phyloP scores from a whole-genome alignment of 352 stramenopile species.

The Phytophthora sp. region DNA sequence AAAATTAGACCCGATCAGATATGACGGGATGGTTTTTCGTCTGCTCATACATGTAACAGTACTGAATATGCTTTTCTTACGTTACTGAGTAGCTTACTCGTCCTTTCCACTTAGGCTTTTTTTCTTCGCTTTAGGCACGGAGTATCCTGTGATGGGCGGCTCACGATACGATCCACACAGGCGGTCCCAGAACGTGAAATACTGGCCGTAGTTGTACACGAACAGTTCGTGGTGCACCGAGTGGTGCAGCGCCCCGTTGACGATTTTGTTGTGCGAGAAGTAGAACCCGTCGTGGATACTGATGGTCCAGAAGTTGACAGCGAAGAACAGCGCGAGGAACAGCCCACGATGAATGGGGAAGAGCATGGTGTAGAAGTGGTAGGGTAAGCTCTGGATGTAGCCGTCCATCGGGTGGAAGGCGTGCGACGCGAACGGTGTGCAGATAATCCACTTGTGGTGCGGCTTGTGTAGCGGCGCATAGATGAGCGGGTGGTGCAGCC shows the following conservation, averaged over 20 bases:
- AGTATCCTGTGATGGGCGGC: constrained; percentile 34
- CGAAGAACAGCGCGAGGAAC: constrained; percentile 65
- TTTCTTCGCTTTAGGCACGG: constrained; percentile 27
- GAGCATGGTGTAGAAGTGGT: constrained; percentile 72
- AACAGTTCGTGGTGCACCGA: constrained; percentile 71
- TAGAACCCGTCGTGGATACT: constrained; percentile 76
- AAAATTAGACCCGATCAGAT: constrained; percentile 1
- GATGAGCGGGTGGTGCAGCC: constrained; percentile 66
- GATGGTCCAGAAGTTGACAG: constrained; percentile 83
- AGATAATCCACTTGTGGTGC: constrained; percentile 82
- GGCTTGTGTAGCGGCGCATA: constrained; percentile 75
- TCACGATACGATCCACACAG: constrained; percentile 69
- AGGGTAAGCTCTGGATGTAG: constrained; percentile 70
- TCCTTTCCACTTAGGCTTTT: constrained; percentile 1
- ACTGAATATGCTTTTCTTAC: no score
- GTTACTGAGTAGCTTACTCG: no score
- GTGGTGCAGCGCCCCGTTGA: constrained; percentile 76
- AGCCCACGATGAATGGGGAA: constrained; percentile 66
- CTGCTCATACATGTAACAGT: no score
- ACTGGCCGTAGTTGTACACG: constrained; percentile 80
- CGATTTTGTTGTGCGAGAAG: constrained; percentile 58
- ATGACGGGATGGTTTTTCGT: no score
- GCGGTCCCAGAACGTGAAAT: constrained; percentile 80
- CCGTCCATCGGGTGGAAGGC: constrained; percentile 79
- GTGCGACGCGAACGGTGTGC: constrained; percentile 73